These are phyloP conservation scores for Luzula sylvatica DNA, from an alignment of 176 grass and related monocot species.

Conservation along the genomic window DNA sequence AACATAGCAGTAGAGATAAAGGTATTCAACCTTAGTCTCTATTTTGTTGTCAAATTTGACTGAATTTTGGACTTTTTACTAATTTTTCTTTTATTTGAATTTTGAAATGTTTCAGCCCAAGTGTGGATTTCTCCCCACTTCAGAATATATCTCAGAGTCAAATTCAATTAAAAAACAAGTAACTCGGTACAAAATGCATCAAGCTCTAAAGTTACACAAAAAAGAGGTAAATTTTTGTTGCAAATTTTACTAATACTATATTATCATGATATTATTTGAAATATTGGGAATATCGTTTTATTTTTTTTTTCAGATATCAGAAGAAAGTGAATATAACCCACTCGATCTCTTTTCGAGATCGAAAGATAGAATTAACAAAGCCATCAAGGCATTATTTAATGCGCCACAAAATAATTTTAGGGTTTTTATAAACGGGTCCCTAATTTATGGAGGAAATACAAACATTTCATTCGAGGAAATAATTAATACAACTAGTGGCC, in stretches of 20 bases:
- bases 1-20: slow-evolving; percentile 96
- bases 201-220: slow-evolving; percentile 64
- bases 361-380: slow-evolving; percentile 65
- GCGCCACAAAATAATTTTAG: slow-evolving; percentile 84
- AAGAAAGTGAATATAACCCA: slow-evolving; percentile 66
- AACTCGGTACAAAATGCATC: slow-evolving; percentile 90
- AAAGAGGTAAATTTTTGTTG: slow-evolving; percentile 39
- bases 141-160: slow-evolving; percentile 68
- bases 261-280: not conserved
- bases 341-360: slow-evolving; percentile 84
- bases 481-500: slow-evolving; percentile 28
- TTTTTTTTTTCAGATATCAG: slow-evolving; percentile 46
- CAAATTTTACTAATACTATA: not conserved
- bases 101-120: slow-evolving; percentile 47
- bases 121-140: slow-evolving; percentile 86
- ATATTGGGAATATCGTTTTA: too few species aligned
- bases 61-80: slow-evolving; percentile 13
- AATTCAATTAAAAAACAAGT: slow-evolving; percentile 80
- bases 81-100: slow-evolving; percentile 13
- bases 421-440: slow-evolving; percentile 63
- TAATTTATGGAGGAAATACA: slow-evolving; percentile 58
- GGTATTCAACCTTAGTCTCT: slow-evolving; percentile 21
- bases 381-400: slow-evolving; percentile 61
- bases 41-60: not conserved
- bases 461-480: slow-evolving; percentile 38